phyloP scores from a whole-genome alignment of 371 early-diverging fungal species.

The Mortierella sp. region DNA sequence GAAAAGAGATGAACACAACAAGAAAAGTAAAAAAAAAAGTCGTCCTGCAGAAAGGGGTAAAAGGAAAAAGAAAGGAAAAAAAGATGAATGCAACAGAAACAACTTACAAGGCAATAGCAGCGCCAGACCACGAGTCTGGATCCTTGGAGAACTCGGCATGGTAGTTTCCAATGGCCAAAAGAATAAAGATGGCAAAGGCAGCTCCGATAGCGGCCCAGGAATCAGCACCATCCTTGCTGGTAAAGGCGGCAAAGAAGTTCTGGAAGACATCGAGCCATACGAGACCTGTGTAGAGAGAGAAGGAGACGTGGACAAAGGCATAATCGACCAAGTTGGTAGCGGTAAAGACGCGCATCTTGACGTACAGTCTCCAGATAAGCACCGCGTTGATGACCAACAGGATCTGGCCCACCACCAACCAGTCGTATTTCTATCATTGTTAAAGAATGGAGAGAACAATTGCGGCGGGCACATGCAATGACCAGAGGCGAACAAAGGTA shows the following conservation, averaged over 20 bases:
- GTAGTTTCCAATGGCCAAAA: conserved; percentile 44
- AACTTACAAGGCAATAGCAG: conserved; percentile 52
- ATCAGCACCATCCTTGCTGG: conserved; percentile 27
- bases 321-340: conserved; percentile 47
- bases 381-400: conserved; percentile 40
- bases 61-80: not conserved
- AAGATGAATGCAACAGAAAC: not conserved
- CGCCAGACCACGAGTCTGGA: conserved; percentile 53
- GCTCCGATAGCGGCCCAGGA: conserved; percentile 39
- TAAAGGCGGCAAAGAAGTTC: conserved; percentile 57
- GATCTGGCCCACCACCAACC: conserved; percentile 31
- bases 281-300: conserved; percentile 50
- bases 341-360: conserved; percentile 45
- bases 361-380: conserved; percentile 40
- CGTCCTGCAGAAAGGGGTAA: not conserved
- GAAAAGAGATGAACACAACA: not conserved
- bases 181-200: conserved; percentile 26
- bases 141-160: conserved; percentile 47
- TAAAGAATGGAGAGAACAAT: not conserved
- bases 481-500: not conserved
- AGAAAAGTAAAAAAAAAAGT: not conserved
- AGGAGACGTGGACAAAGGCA: conserved; percentile 44
- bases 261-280: conserved; percentile 55
- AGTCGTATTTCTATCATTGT: conserved; percentile 30
- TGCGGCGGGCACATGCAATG: not conserved